Conservation (phyloP, 2,329 filamentous ascomycete genomes). For the Hysterium pulicare region DNA sequence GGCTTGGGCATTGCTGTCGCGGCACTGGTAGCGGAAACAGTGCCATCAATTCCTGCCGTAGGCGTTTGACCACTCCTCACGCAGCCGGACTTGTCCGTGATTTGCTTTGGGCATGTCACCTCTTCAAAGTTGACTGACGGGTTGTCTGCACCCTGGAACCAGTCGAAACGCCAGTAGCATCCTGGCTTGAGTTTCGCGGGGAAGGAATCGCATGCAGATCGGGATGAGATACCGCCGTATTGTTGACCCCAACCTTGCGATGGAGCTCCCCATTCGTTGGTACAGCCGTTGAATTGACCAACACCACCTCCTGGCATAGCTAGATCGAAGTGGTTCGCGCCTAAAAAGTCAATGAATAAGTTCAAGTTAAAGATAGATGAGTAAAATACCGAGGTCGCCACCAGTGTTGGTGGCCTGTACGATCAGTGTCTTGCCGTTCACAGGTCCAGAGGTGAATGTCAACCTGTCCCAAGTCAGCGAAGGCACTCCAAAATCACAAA, state of each 20-base stretch:
- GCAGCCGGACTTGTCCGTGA: conserved; percentile 31
- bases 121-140: conserved; percentile 30
- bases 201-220: conserved; percentile 31
- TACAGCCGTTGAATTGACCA: conserved; percentile 34
- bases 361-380: no score
- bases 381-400: conserved; percentile 32
- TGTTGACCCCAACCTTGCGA: conserved; percentile 31
- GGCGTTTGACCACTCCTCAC: conserved; percentile 21
- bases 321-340: conserved; percentile 35
- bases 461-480: conserved; percentile 30
- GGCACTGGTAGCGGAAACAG: not conserved
- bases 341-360: no score
- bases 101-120: conserved; percentile 30
- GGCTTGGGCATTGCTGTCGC: no score
- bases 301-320: conserved; percentile 38
- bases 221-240: conserved; percentile 32
- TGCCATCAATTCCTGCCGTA: conserved; percentile 2
- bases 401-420: conserved; percentile 64
- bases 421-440: conserved; percentile 59
- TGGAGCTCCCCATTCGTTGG: conserved; percentile 30
- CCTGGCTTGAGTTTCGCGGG: conserved; percentile 34
- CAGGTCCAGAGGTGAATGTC: conserved; percentile 56
- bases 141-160: conserved; percentile 33
- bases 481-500: not conserved
- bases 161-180: conserved; percentile 37